These are phyloP conservation scores for Penicillium crustosum DNA, from an alignment of 2,329 filamentous ascomycete genomes.

Conservation along the genomic window DNA sequence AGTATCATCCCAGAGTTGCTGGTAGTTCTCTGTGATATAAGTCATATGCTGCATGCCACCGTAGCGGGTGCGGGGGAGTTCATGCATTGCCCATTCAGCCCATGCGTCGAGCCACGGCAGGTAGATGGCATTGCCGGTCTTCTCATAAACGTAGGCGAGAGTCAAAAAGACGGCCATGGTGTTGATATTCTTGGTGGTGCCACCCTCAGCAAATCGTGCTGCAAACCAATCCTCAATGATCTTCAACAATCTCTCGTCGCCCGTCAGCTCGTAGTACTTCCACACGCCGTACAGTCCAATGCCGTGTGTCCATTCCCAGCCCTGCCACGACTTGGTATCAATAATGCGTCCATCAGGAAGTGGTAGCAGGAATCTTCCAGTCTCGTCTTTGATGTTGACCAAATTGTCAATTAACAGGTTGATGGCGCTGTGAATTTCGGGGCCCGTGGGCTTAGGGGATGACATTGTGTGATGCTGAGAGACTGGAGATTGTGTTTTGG, in stretches of 20 bases:
- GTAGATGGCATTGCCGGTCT: conserved; percentile 66
- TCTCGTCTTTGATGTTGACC: conserved; percentile 73
- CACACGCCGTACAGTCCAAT: conserved; percentile 78
- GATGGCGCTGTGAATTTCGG: conserved; percentile 57
- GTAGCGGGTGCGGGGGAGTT: conserved; percentile 68
- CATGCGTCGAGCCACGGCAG: conserved; percentile 76
- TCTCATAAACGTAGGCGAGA: conserved; percentile 74
- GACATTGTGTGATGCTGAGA: conserved; percentile 16
- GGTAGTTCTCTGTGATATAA: conserved; percentile 67
- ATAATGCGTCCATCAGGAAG: conserved; percentile 73
- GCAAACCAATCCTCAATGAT: conserved; percentile 75
- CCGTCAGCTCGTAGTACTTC: conserved; percentile 75
- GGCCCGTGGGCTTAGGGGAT: conserved; percentile 20
- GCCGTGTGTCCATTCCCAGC: conserved; percentile 80
- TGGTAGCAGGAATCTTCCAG: conserved; percentile 70
- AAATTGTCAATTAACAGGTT: conserved; percentile 69
- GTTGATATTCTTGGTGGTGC: conserved; percentile 82
- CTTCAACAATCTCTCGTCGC: conserved; percentile 58
- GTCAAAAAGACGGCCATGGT: conserved; percentile 79
- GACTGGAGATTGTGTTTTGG: neutral
- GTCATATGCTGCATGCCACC: conserved; percentile 76
- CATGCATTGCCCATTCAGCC: conserved; percentile 81
- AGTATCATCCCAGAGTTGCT: conserved; percentile 82
- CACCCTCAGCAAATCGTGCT: conserved; percentile 65
- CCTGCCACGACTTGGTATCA: conserved; percentile 75